Evolutionary conservation across 495 filamentous ascomycete genomes (phyloP).

Genomic region (Amphirosellinia nigrospora): DNA sequence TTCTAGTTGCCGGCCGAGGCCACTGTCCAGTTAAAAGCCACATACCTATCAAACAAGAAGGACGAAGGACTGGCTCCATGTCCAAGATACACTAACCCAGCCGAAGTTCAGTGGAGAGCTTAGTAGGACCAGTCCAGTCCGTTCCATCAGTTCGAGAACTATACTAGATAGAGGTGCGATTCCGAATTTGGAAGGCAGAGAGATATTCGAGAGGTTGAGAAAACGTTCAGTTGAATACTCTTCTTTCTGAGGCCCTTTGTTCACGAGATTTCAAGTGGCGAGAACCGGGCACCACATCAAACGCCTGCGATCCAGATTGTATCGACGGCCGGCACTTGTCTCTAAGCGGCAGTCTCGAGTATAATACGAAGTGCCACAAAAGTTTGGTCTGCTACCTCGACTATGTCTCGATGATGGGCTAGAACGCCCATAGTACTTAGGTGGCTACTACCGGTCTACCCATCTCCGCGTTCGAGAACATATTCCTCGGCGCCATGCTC

Average conservation of each 20-base stretch:
- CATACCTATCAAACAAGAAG: not conserved
- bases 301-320: not conserved
- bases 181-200: conserved; percentile 24
- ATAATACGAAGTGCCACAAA: not conserved
- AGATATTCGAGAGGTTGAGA: not conserved
- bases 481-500: not conserved
- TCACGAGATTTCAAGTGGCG: not conserved
- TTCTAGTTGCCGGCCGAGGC: not conserved
- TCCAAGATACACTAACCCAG: not conserved
- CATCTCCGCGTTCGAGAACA: not conserved
- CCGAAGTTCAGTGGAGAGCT: not conserved
- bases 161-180: conserved; percentile 1
- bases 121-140: not conserved
- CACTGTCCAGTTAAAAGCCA: conserved; percentile 3
- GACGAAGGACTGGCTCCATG: conserved; percentile 19
- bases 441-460: not conserved
- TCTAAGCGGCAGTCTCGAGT: not conserved
- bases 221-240: not conserved
- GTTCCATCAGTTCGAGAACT: conserved; percentile 11
- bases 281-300: not conserved
- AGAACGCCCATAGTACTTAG: no score
- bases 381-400: not conserved
- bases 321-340: not conserved
- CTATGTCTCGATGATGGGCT: not conserved
- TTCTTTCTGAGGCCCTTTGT: not conserved